Base-by-base conservation (phyloP, 2,329 filamentous ascomycete genomes). In the Onygenales sp. region DNA sequence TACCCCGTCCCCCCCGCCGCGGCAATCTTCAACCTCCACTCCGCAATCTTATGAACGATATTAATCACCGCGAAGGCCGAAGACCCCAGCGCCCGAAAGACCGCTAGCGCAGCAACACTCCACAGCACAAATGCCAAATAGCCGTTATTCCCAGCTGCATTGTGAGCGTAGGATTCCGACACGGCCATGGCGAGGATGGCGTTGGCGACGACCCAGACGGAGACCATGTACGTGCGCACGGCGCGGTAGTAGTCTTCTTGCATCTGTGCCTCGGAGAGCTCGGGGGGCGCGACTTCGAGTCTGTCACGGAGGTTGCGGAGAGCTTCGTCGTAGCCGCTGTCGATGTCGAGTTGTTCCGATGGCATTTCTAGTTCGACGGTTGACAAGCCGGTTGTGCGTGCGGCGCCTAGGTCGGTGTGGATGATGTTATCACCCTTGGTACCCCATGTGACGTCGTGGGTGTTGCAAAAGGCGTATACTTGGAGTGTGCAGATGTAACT, bases 211-310 rank as follows among this genome's bases (percentile, higher is more conserved):
- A 98, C 89, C 93, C 93, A 98, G 46, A 85, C 80, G 43, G 95
- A 84, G 10, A 98, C 93, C 85, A 98, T 94, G 82, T 98, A 98
- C 0, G 93, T 98, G 52, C 93, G 84, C 51, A 98, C 93, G 42
- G 86, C 88, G 69, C 91, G 88, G 79, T 98, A 98, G 79, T 98
- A 98, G 72, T 98, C 93, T 70, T 98, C 93, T 70, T 98, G 93
- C 71, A 90, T 74, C 72, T 97, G 93, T 0, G 81, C 77, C 62
- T 96, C 92, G 43, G 81, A 84, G 13, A 82, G 62, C 0, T 75
- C 70, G 0, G 79, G 69, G 10, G 71, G 67, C 9, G 86, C 77
- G 0, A 97, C 92, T 67, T 95, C 90, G 62, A 98, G 78, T 44
- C 93, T 81, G 66, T 98, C 93, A 50, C 93, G 87, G 4, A 98